Base-by-base conservation (phyloP, 495 filamentous ascomycete genomes). In the Aspergillus leporis region DNA sequence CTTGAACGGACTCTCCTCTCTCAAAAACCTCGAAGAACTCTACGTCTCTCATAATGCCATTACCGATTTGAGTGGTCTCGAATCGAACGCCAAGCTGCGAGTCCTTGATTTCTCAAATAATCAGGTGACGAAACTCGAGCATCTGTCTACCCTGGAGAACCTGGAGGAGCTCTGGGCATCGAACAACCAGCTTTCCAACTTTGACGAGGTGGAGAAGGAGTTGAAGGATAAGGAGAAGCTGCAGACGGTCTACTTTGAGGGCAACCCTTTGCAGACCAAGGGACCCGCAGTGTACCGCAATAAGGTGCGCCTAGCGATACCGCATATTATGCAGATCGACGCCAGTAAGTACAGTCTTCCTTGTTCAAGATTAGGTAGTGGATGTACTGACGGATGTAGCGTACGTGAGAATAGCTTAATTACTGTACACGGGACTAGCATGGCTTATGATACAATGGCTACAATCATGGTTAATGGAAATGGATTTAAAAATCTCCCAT, bases 31-130 rank as follows among this genome's bases (percentile, higher is more conserved):
- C 5, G 91, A 97, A 78, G 94, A 99, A 71, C 81, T 99, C 49
- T 96, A 99, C 78, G 89, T 98, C 68, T 96, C 93, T n/a, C 91
- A 99, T 78, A 99, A 99, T 71, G 85, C 85, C n/a, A 78, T 99
- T 43, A 88, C 87, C 30, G 81, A 84, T 14, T 84, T 98, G 19
- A 81, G 82, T 3, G 92, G 92, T 0, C 78, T 98, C 18, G 87
- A 92, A 36, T 65, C 77, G 38, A 92, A 88, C 74, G 75, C 74
- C 8, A 80, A 83, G 9, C 83, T 99, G 47, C 85, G 86, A 36
- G 84, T 93, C 22, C 74, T 99, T 32, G 94, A 99, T 66, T 85
- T 99, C 60, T 93, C 90, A 55, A 93, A 90, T 72, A 99, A 99
- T 75, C 85, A 86, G 61, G 85, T 99, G 67, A 72, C 80, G 32